A percentile compares a stretch with the other conserved stretches of the same genome.
Evolutionary conservation across 208 protist genomes (phyloP).

Genomic region (Blastocrithidia nonstop): DNA sequence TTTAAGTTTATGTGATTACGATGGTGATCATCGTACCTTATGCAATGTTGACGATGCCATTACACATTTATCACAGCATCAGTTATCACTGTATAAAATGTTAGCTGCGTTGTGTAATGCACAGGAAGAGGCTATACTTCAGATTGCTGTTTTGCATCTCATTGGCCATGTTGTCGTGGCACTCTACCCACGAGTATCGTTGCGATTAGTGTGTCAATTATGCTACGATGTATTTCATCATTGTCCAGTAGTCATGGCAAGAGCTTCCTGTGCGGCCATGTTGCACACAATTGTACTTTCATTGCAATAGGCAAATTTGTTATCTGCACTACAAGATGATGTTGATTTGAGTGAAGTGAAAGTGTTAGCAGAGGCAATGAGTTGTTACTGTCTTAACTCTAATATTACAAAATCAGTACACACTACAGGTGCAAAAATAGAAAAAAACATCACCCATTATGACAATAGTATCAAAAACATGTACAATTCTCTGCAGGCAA

Average conservation of each 20-base stretch:
- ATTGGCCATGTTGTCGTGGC: conserved; percentile 26
- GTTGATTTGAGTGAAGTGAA: conserved; percentile 8
- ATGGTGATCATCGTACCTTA: conserved; percentile 42
- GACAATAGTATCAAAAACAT: not conserved
- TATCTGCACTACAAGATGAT: conserved; percentile 6
- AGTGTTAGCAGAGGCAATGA: conserved; percentile 16
- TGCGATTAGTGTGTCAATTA: conserved; percentile 17
- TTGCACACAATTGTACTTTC: conserved; percentile 11
- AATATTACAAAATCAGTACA: too few species aligned
- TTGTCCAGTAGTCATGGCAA: conserved; percentile 48
- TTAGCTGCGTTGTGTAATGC: conserved; percentile 19
- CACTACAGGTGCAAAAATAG: not conserved
- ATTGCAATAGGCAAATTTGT: conserved; percentile 5
- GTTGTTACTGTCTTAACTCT: too few species aligned
- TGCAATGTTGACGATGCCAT: conserved; percentile 43
- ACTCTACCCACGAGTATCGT: conserved; percentile 35
- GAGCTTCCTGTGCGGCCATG: conserved; percentile 57
- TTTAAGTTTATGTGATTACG: conserved; percentile 62
- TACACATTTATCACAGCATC: conserved; percentile 2
- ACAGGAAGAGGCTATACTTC: conserved; percentile 14
- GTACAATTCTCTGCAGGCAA: too few species aligned
- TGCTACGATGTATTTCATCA: conserved; percentile 63
- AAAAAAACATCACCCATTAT: not conserved
- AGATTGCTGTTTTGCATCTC: conserved; percentile 58
- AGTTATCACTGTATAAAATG: conserved; percentile 23